phyloP scores from a whole-genome alignment of 345 rosid species.

The Linum lewisii region DNA sequence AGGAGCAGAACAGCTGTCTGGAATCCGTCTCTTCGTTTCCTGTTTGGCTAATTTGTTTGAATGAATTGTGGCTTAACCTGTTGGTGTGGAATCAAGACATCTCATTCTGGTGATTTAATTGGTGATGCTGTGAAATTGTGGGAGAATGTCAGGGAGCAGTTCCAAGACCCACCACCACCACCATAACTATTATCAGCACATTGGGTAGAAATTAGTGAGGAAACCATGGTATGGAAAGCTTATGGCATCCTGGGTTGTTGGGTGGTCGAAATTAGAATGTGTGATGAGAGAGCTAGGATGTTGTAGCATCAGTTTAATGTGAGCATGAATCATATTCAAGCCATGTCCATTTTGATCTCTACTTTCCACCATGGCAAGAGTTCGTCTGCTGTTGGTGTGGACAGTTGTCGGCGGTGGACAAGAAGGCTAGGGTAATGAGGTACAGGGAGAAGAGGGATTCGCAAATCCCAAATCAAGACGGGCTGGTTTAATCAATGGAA shows the following conservation, averaged over 20 bases:
- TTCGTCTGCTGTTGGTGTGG: too few relatives aligned
- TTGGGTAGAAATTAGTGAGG: constrained; percentile 59
- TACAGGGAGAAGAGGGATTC: constrained; percentile 98
- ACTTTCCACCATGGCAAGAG: too few relatives aligned
- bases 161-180: constrained; percentile 51
- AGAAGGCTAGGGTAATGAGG: too few relatives aligned
- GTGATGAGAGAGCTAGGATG: constrained; percentile 92
- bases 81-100: constrained; percentile 33
- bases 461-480: too few relatives aligned
- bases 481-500: too few relatives aligned
- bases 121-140: constrained; percentile 41
- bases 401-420: too few relatives aligned
- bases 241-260: constrained; percentile 49
- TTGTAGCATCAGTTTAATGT: constrained; percentile 96
- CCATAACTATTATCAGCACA: constrained; percentile 37
- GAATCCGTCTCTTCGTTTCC: constrained; percentile 1
- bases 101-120: constrained; percentile 47
- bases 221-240: constrained; percentile 67
- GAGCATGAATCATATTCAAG: constrained; percentile 96
- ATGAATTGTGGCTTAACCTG: background rate
- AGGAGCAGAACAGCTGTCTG: constrained; percentile 74
- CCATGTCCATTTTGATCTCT: too few relatives aligned
- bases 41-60: background rate
- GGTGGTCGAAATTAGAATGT: constrained; percentile 57
- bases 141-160: constrained; percentile 56